Conservation (phyloP, 495 filamentous ascomycete genomes). For the Aspergillus cavernicola region DNA sequence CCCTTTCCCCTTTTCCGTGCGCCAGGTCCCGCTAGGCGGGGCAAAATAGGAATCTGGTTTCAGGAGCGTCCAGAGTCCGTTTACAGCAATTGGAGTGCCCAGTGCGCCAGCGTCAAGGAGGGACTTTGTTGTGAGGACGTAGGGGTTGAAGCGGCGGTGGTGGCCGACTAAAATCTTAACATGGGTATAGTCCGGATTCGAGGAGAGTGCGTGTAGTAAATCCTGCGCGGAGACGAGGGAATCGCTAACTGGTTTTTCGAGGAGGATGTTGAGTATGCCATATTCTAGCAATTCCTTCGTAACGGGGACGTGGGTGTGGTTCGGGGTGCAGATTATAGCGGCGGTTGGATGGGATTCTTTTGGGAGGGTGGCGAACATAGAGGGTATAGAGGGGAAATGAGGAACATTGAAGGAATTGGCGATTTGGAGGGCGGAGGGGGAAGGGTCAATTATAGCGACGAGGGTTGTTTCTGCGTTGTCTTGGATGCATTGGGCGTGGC, state of each 20-base stretch:
- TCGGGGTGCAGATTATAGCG: constrained; percentile 59
- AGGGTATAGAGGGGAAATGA: constrained; percentile 35
- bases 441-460: constrained; percentile 50
- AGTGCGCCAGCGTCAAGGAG: constrained; percentile 36
- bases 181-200: background rate
- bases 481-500: constrained; percentile 51
- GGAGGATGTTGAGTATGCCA: constrained; percentile 48
- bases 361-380: constrained; percentile 33
- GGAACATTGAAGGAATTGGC: constrained; percentile 26
- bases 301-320: constrained; percentile 52
- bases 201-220: constrained; percentile 24
- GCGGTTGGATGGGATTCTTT: constrained; percentile 38
- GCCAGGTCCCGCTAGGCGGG: constrained; percentile 42
- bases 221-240: constrained; percentile 36
- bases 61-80: constrained; percentile 51
- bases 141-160: constrained; percentile 59
- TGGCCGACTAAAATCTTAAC: constrained; percentile 55
- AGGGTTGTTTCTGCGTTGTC: constrained; percentile 44
- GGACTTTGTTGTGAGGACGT: constrained; percentile 47
- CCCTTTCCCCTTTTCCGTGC: constrained; percentile 28
- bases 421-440: constrained; percentile 25
- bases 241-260: constrained; percentile 56
- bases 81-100: constrained; percentile 48
- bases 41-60: constrained; percentile 53
- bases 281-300: constrained; percentile 45